These are phyloP conservation scores for Moesziomyces globuligerus DNA, from an alignment of 1,284 basidiomycete species.

Conservation along the genomic window DNA sequence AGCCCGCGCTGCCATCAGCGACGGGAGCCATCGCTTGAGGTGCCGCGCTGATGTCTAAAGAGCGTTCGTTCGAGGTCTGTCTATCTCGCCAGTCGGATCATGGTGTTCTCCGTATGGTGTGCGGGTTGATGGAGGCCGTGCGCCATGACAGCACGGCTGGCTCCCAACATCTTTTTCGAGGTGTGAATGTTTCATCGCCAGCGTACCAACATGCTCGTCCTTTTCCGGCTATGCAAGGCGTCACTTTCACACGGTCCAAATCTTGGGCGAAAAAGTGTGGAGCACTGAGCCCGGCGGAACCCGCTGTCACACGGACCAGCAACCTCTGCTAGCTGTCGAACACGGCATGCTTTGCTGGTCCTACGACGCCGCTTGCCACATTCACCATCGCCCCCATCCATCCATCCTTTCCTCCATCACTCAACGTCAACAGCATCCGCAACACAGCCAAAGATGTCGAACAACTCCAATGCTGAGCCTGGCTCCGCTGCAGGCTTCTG, in stretches of 20 bases:
- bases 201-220: too few species aligned
- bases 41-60: neutral
- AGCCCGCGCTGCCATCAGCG: neutral
- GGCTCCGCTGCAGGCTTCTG: conserved; percentile 44
- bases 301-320: too few species aligned
- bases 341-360: conserved; percentile 7
- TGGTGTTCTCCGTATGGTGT: neutral
- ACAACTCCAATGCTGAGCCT: neutral
- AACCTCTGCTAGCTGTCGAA: conserved; percentile 7
- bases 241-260: neutral
- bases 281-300: too few species aligned
- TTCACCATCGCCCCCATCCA: neutral
- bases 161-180: too few species aligned
- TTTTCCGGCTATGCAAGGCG: too few species aligned
- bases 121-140: too few species aligned
- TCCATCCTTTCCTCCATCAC: neutral
- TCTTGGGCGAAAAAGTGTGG: too few species aligned
- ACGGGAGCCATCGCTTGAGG: neutral
- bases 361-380: too few species aligned
- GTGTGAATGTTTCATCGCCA: too few species aligned
- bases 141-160: too few species aligned
- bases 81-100: neutral
- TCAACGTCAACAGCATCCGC: neutral
- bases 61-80: neutral
- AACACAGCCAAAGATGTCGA: conserved; percentile 4